Evolutionary conservation across 495 filamentous ascomycete species (phyloP), one percentile per base, ranked within the genome.

Genomic region (Astrocystis sublimbata): DNA sequence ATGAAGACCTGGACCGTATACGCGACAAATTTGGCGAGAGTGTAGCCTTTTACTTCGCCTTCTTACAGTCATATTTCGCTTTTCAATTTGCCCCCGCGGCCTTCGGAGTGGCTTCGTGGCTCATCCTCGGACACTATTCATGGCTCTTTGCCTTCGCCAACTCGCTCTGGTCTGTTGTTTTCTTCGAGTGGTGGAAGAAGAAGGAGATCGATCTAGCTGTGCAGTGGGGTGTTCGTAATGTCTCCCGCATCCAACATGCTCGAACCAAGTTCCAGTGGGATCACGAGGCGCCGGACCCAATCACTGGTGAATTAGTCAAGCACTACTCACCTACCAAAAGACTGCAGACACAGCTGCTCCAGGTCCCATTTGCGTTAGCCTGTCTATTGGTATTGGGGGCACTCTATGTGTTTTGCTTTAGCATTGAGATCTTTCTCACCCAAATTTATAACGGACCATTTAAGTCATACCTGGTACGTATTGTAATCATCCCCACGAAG

Each of bases 151-250:
- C 90, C 2, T 68, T 93, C 10, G 83, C 90, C 41, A 96, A 90
- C 71, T 86, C 85, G 31, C 78, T 98, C 4, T 97, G 93, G 93
- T 89, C 89, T 55, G 86, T 96, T 2, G 77, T 93, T 21, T 98
- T 98, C 68, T 88, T 96, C 40, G 94, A 98, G 74, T 96, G 91
- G 72, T 98, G 94, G 94, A 96, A 94, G 77, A 88, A 90, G 61
- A 91, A 96, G 76, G 93, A 98, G 73, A 80, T 88, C 12, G 96
- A 98, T 73, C 79, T 98, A 10, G 90, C 90, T 21, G 87, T 96
- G 35, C 87, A 92, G 45, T 98, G 94, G 94, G 90, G 92, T 23
- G 93, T 96, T 10, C 88, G 90, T 42, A 90, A 90, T 13, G 92
- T 97, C 17, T 92, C 91, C 4, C 85, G 83, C 35, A 91, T 98